Conservation (phyloP, 257 asterid species). For the Ilex asprella region DNA sequence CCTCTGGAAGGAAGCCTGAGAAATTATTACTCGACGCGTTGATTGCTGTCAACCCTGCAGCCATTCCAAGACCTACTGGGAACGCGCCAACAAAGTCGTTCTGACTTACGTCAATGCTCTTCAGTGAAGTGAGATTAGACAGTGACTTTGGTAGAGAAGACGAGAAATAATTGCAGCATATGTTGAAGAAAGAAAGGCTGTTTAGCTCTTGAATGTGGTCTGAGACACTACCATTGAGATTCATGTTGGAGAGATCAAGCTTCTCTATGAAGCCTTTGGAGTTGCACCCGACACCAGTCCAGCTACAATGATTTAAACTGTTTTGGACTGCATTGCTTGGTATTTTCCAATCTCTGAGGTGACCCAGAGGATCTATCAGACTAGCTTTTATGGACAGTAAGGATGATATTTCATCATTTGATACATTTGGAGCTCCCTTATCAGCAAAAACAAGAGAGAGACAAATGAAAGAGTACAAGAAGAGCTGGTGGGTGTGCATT, state of each 20-base stretch:
- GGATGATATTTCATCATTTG: conserved; percentile 30
- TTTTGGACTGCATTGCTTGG: conserved; percentile 9
- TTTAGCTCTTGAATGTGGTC: conserved; percentile 34
- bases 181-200: conserved; percentile 32
- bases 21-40: conserved; percentile 80
- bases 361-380: conserved; percentile 47
- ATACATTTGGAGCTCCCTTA: conserved; percentile 16
- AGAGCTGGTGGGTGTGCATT: conserved; percentile 26
- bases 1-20: conserved; percentile 54
- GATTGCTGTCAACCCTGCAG: conserved; percentile 31
- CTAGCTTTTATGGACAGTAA: conserved; percentile 44
- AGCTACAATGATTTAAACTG: conserved; percentile 34
- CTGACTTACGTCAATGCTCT: conserved; percentile 52
- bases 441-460: conserved; percentile 35
- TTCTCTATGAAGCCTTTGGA: conserved; percentile 36
- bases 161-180: conserved; percentile 45
- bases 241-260: conserved; percentile 62
- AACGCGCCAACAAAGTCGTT: conserved; percentile 54
- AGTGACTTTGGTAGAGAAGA: conserved; percentile 36
- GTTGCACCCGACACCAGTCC: conserved; percentile 65
- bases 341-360: conserved; percentile 41
- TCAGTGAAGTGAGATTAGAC: conserved; percentile 35
- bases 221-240: conserved; percentile 55
- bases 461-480: conserved; percentile 47
- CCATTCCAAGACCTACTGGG: conserved; percentile 49